Evolutionary conservation across 257 asterid species (phyloP).

Genomic region (Solanum microdontum): DNA sequence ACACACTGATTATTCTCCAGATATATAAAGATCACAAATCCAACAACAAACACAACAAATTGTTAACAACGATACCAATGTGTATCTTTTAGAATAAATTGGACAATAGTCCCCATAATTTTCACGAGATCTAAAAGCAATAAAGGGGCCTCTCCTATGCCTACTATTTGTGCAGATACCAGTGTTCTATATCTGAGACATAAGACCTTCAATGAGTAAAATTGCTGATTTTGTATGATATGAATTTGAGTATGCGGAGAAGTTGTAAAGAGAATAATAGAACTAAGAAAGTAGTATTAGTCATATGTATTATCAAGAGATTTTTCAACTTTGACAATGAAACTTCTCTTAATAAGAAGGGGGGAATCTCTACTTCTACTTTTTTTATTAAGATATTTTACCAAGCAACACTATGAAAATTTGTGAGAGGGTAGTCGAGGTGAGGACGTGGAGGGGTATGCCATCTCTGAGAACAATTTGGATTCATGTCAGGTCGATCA

Average conservation of each 20-base stretch:
- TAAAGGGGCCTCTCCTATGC: background rate
- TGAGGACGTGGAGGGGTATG: background rate
- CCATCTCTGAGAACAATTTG: background rate
- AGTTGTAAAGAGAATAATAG: background rate
- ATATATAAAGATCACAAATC: background rate
- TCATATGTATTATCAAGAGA: background rate
- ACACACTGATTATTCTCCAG: background rate
- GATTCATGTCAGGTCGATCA: background rate
- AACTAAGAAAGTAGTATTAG: background rate
- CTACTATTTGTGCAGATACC: background rate
- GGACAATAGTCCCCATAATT: background rate
- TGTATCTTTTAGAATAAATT: background rate
- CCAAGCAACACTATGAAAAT: background rate
- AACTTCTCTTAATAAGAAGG: background rate
- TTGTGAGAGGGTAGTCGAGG: background rate
- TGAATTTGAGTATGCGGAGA: background rate
- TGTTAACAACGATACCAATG: background rate
- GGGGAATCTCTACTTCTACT: background rate
- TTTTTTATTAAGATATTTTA: background rate
- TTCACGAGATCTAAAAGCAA: background rate
- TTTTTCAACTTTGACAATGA: background rate
- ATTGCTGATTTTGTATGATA: background rate
- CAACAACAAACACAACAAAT: background rate
- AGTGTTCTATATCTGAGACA: background rate
- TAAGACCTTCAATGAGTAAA: background rate